Base-by-base conservation (phyloP, 148 eudicot species). In the Tetragonia tetragonoides region DNA sequence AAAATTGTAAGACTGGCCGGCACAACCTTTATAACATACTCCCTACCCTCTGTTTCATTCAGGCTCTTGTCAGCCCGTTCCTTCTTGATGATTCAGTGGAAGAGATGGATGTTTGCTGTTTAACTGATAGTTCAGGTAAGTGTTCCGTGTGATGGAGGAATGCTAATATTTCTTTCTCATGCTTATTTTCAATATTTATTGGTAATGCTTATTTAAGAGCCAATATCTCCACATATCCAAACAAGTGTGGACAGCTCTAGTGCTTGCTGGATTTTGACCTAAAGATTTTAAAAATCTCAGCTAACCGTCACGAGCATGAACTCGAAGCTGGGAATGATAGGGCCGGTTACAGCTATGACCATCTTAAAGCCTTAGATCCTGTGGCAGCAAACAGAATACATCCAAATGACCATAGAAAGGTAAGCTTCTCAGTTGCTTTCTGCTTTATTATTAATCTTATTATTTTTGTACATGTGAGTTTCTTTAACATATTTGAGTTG, bases 371-470 rank as follows among this genome's bases (percentile, higher is more conserved):
- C 18, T 74, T 95, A 65, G 99, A 95, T 90, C 92, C 97, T 47
- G 85, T 82, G 78, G 95, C 99, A 76, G 98, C 99, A 39, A 90
- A 90, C 83, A 88, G 99, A 86, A 82, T 95, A 81, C 96, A 92
- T 82, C 99, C 97, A 71, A 95, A 95, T 86, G 97, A 95, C 83
- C 86, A 84, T 20, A 86, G 99, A 84, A 95, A 93, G 89, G 99
- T 93, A 84, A 74, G 84, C 39, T n/a, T 47, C 24, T 73, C 69
- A 6, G 51, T 28, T 60, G 34, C 16, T 10, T 11, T 8, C 3
- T 70, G 39, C 20, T 67, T 81, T 23, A 37, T 16, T n/a, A n/a
- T n/a, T n/a, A n/a, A n/a, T n/a, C n/a, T n/a, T n/a, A n/a, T n/a
- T 15, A 47, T 63, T 40, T 24, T 71, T 24, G 7, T 51, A 24